Percentiles rank a stretch among this genome's conserved stretches.
Conservation (phyloP, 305 asterid genomes). For the Fraxinus nigra region DNA sequence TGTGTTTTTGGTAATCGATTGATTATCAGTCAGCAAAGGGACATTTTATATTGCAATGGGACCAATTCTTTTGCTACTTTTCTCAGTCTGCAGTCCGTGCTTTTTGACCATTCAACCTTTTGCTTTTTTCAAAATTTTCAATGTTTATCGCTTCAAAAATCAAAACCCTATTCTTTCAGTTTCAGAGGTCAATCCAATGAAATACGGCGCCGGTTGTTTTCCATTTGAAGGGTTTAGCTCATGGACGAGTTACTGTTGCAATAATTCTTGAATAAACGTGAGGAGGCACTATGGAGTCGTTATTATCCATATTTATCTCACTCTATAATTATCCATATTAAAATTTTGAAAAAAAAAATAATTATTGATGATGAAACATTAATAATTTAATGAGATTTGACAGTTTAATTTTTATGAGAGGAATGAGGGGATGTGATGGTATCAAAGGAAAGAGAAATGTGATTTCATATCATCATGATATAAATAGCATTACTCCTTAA, state of each 20-base stretch:
- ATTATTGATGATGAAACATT: no score
- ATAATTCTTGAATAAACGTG: background rate
- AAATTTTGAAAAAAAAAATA: no score
- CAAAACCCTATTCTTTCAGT: background rate
- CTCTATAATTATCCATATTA: no score
- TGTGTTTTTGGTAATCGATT: background rate
- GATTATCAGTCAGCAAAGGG: background rate
- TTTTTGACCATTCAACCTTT: constrained; percentile 45
- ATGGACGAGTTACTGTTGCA: background rate
- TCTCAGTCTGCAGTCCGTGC: constrained; percentile 17
- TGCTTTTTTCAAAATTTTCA: constrained; percentile 26
- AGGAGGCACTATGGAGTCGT: no score
- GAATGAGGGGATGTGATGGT: no score
- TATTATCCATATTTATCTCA: no score
- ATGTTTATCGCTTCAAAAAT: background rate
- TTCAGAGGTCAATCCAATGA: background rate
- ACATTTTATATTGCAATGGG: background rate
- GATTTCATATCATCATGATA: no score
- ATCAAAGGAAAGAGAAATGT: no score
- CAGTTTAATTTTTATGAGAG: no score
- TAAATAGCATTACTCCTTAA: no score
- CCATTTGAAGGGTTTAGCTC: background rate
- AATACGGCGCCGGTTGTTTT: background rate
- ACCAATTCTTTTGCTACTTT: background rate
- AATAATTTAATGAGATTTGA: no score